These are phyloP conservation scores for Tuber calosporum DNA, from an alignment of 495 filamentous ascomycete genomes.

Conservation along the genomic window DNA sequence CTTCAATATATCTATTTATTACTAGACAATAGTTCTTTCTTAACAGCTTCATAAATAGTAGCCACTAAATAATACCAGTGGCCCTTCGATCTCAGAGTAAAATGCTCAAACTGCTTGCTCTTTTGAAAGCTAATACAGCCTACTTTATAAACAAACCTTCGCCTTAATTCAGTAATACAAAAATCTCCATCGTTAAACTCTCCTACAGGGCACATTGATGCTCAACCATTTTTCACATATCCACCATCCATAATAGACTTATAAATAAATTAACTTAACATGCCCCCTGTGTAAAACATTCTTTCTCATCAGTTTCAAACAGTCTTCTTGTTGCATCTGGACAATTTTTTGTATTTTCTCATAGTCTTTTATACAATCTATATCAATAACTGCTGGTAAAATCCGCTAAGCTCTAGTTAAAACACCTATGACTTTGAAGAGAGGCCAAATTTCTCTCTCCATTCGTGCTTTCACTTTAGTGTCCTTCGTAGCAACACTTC, in stretches of 20 bases:
- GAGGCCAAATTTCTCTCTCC: neutral
- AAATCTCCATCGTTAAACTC: neutral
- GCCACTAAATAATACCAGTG: constrained; percentile 1
- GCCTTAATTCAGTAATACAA: neutral
- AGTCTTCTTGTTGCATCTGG: neutral
- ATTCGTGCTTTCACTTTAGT: neutral
- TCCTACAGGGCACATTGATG: neutral
- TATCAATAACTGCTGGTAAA: neutral
- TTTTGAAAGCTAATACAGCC: neutral
- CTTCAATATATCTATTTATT: too few species aligned
- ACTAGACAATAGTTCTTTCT: neutral
- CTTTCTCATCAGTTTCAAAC: neutral
- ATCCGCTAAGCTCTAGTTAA: neutral
- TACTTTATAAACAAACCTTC: constrained; percentile 3
- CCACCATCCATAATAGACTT: neutral
- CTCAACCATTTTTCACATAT: constrained; percentile 6
- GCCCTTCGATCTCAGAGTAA: neutral
- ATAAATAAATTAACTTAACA: constrained; percentile 4
- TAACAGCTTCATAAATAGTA: constrained; percentile 5
- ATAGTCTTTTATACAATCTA: neutral
- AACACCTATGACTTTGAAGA: neutral
- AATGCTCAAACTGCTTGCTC: neutral
- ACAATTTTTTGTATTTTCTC: neutral
- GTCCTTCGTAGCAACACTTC: constrained; percentile 2
- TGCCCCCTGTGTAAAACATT: constrained; percentile 8